phyloP scores from a whole-genome alignment of 2,329 filamentous ascomycete species.

The Venturia nashicola region DNA sequence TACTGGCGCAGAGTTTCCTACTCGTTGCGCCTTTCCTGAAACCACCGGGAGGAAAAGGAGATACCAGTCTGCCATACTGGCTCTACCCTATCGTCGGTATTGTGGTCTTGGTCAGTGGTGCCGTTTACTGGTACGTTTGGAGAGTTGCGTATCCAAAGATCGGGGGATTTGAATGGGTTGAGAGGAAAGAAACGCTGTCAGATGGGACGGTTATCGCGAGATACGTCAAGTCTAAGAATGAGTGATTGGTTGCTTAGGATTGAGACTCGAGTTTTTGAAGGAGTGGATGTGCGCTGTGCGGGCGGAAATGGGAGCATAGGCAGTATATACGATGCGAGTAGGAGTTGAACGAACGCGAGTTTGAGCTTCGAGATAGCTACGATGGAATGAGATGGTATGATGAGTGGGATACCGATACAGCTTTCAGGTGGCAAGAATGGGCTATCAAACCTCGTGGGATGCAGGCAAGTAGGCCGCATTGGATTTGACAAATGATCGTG shows the following conservation, averaged over 20 bases:
- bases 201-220: background rate
- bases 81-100: slow-evolving; percentile 32
- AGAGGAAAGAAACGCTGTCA: background rate
- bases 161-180: slow-evolving; percentile 14
- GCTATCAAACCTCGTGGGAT: no score
- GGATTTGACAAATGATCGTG: no score
- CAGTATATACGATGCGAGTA: background rate
- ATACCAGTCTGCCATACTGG: slow-evolving; percentile 31
- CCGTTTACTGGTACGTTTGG: slow-evolving; percentile 22
- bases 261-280: no score
- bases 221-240: background rate
- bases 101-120: slow-evolving; percentile 24
- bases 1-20: slow-evolving; percentile 29
- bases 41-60: slow-evolving; percentile 28
- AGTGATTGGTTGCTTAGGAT: background rate
- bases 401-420: background rate
- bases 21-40: slow-evolving; percentile 30
- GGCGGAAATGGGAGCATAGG: background rate
- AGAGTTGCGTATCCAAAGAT: slow-evolving; percentile 17
- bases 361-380: background rate
- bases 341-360: background rate
- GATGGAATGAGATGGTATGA: background rate
- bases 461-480: no score
- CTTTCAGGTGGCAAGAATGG: no score
- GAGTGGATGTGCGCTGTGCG: no score